These are phyloP conservation scores for Ricinus communis DNA, from an alignment of 345 rosid genomes.

Conservation along the genomic window DNA sequence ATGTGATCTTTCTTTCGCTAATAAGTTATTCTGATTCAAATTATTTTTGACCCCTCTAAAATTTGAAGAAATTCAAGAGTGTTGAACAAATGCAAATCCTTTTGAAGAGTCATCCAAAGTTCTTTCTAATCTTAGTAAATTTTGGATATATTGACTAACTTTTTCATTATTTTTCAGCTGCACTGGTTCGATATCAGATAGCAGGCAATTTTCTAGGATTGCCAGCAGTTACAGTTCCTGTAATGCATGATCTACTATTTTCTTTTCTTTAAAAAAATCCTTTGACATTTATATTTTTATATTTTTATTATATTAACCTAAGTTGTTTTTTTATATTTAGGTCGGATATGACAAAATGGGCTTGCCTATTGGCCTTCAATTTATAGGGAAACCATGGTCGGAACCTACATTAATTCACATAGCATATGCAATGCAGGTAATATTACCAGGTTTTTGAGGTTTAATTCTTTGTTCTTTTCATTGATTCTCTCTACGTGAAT, in stretches of 20 bases:
- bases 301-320: neutral
- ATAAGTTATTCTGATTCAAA: neutral
- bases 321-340: conserved; percentile 22
- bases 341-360: conserved; percentile 67
- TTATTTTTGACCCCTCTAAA: neutral
- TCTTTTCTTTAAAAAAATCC: neutral
- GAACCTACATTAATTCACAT: conserved; percentile 59
- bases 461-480: neutral
- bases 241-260: conserved; percentile 16
- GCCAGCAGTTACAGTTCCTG: conserved; percentile 70
- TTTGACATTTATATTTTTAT: neutral
- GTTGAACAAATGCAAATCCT: no score
- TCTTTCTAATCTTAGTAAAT: no score
- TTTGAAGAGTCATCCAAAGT: no score
- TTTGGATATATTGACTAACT: neutral
- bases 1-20: neutral
- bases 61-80: no score
- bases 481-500: neutral
- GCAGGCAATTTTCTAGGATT: conserved; percentile 77
- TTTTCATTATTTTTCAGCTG: conserved; percentile 44
- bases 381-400: conserved; percentile 79
- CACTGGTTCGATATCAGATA: conserved; percentile 65
- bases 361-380: conserved; percentile 70
- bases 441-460: neutral
- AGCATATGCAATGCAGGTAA: conserved; percentile 66